These are phyloP conservation scores for Mimosa bimucronata DNA, from an alignment of 306 rosid species.

Conservation along the genomic window DNA sequence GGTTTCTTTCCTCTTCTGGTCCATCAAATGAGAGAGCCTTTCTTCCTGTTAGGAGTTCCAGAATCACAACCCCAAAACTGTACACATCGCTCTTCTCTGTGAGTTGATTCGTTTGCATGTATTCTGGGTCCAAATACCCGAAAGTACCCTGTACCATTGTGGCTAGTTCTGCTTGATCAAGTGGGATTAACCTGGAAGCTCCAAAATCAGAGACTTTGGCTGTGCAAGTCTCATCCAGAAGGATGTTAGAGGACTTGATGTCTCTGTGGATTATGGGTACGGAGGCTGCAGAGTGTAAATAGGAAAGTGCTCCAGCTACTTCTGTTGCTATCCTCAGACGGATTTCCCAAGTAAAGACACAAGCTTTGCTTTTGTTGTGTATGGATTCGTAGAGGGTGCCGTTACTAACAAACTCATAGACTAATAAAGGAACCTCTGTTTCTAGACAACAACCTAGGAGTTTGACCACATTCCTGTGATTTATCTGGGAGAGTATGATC, in stretches of 20 bases:
- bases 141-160: constrained; percentile 58
- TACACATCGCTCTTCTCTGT: constrained; percentile 58
- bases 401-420: constrained; percentile 31
- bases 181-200: constrained; percentile 50
- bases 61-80: constrained; percentile 56
- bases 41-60: constrained; percentile 49
- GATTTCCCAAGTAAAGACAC: neutral
- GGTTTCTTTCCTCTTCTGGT: constrained; percentile 41
- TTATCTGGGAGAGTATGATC: constrained; percentile 25
- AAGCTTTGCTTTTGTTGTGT: neutral
- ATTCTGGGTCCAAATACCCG: constrained; percentile 54
- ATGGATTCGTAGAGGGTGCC: constrained; percentile 33
- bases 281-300: constrained; percentile 43
- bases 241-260: constrained; percentile 48
- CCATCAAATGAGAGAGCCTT: constrained; percentile 37
- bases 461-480: constrained; percentile 28
- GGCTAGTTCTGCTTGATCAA: constrained; percentile 46
- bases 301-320: constrained; percentile 37
- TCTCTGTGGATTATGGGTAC: constrained; percentile 48
- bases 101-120: constrained; percentile 43
- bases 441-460: constrained; percentile 31
- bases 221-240: constrained; percentile 30
- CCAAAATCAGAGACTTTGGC: constrained; percentile 41
- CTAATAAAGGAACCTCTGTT: constrained; percentile 24
- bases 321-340: constrained; percentile 44